Conservation (phyloP, 768 basidiomycete species). For the Favolaschia claudopus region DNA sequence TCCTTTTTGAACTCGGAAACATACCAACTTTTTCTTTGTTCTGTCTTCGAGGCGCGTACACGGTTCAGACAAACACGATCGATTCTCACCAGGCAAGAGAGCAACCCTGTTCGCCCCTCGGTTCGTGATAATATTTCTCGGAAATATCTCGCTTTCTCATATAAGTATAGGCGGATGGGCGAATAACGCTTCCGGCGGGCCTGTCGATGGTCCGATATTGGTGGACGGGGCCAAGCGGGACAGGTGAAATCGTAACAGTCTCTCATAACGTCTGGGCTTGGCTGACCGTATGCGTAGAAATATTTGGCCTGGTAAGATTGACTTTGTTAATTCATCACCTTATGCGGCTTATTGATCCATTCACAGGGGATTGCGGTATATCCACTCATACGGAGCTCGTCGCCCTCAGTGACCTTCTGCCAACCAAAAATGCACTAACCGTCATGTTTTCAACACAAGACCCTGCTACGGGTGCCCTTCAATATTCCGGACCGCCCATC, state of each 20-base stretch:
- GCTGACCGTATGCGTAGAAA: constrained; percentile 29
- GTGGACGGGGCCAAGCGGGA: constrained; percentile 64
- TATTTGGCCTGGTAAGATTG: constrained; percentile 32
- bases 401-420: constrained; percentile 41
- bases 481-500: constrained; percentile 50
- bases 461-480: constrained; percentile 51
- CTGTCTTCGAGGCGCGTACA: constrained; percentile 48
- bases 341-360: neutral
- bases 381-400: constrained; percentile 47
- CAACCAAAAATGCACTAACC: constrained; percentile 53
- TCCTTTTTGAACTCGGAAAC: constrained; percentile 19
- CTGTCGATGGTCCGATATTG: constrained; percentile 56
- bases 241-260: constrained; percentile 34
- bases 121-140: neutral
- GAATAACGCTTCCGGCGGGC: constrained; percentile 56
- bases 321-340: neutral
- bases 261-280: too few relatives aligned
- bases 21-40: too few relatives aligned
- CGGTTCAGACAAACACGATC: constrained; percentile 59
- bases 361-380: constrained; percentile 49
- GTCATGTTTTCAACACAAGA: constrained; percentile 59
- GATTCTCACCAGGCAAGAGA: constrained; percentile 44
- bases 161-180: constrained; percentile 46
- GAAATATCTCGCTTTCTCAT: neutral
- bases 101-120: constrained; percentile 35